Conservation (phyloP, 306 rosid genomes). For the Begonia loranthoides region DNA sequence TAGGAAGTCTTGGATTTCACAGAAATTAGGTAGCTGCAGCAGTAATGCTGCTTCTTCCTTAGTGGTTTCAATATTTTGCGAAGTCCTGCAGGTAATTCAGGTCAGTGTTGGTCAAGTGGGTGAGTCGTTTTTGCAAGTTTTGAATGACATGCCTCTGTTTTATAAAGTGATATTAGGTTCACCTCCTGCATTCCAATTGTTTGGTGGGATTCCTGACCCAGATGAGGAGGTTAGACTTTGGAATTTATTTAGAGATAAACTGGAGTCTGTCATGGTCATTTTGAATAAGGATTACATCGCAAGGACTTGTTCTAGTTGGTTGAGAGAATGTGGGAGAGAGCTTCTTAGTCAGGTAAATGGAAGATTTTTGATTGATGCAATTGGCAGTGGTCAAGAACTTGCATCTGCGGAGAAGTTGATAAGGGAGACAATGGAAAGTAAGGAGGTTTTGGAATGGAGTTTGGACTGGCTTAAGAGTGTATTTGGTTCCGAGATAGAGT, state of each 20-base stretch:
- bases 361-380: constrained; percentile 53
- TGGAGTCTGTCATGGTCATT: constrained; percentile 55
- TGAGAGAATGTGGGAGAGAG: constrained; percentile 53
- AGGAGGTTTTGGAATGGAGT: constrained; percentile 76
- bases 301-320: constrained; percentile 56
- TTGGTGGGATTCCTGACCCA: constrained; percentile 92
- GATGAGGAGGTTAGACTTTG: constrained; percentile 95
- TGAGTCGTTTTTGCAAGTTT: constrained; percentile 74
- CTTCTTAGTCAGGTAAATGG: constrained; percentile 57
- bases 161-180: constrained; percentile 61
- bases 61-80: constrained; percentile 67
- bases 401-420: constrained; percentile 81
- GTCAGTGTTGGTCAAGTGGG: constrained; percentile 90
- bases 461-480: constrained; percentile 93
- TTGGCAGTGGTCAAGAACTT: constrained; percentile 60
- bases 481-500: constrained; percentile 85
- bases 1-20: constrained; percentile 70
- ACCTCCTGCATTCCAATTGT: constrained; percentile 84
- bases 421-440: constrained; percentile 88
- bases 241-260: constrained; percentile 68
- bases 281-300: constrained; percentile 68
- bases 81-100: constrained; percentile 78
- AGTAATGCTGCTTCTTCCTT: constrained; percentile 22
- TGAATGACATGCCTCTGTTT: constrained; percentile 86
- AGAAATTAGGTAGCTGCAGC: constrained; percentile 38